A percentile compares a stretch with the other conserved stretches of the same genome.
These are phyloP conservation scores for Viridothelium virens DNA, from an alignment of 495 filamentous ascomycete genomes.

Conservation along the genomic window DNA sequence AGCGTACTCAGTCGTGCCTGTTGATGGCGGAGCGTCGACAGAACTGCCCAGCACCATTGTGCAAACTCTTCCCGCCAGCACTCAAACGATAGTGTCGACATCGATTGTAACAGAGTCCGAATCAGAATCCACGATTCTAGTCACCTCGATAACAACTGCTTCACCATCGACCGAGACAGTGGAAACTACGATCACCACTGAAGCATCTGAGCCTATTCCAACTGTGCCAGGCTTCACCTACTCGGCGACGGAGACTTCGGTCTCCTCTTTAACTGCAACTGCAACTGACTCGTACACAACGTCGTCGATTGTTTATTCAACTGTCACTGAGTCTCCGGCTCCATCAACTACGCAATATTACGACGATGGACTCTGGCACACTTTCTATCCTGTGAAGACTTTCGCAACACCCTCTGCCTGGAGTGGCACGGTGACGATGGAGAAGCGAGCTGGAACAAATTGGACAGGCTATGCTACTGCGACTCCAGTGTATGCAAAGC, in stretches of 20 bases:
- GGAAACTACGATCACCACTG: not conserved
- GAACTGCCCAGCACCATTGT: slow-evolving; percentile 1
- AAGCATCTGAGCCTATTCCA: not conserved
- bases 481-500: not conserved
- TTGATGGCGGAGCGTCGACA: slow-evolving; percentile 15
- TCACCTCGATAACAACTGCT: slow-evolving; percentile 4
- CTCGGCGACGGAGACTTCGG: slow-evolving; percentile 2
- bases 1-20: slow-evolving; percentile 16
- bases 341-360: slow-evolving; percentile 25
- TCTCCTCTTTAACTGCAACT: not conserved
- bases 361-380: slow-evolving; percentile 29
- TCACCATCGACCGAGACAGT: slow-evolving; percentile 7
- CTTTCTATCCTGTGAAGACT: slow-evolving; percentile 21
- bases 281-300: not conserved
- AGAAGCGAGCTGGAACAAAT: not conserved
- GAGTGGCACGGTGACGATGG: slow-evolving; percentile 8
- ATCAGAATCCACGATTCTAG: not conserved
- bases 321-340: slow-evolving; percentile 17
- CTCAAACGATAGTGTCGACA: not conserved
- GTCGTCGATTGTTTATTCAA: slow-evolving; percentile 4
- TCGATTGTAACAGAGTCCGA: not conserved
- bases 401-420: not conserved
- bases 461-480: not conserved
- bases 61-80: slow-evolving; percentile 6
- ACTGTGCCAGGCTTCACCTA: slow-evolving; percentile 1